Evolutionary conservation across 2,329 filamentous ascomycete species (phyloP), one percentile per base, ranked within the genome.

Genomic region (Neopestalotiopsis sp.): DNA sequence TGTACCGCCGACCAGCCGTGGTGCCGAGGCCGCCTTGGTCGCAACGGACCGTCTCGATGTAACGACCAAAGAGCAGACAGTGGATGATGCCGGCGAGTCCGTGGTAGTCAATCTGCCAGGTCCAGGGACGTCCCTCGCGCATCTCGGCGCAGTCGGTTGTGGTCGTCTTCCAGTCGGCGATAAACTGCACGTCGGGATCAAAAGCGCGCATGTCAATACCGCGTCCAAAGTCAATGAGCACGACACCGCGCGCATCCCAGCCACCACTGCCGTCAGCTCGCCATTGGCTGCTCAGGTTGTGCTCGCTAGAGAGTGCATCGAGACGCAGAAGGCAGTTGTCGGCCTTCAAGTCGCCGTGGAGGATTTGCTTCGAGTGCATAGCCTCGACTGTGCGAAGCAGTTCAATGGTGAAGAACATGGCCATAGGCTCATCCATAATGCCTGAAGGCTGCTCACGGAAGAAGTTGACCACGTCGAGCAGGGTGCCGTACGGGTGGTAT

Each of bases 31-130:
- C 86, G 17, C 86, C 87, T 34, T 83, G 79, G 74, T 87, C 84
- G 74, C 82, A 86, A 45, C 87, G 86, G 66, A 87, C 82, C 0
- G 94, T 97, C 78, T 97, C 94, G 75, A 99, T 96, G 81, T 98
- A 98, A 77, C 93, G 94, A 10, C 96, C 95, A 78, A 98, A 99
- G 3, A 99, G 88, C 74, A 99, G 88, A 58, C 90, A 92, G 81
- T 99, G 94, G 4, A 98, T 85, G 30, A 94, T 93, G 4, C 94
- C 94, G 0, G 96, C 96, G 0, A 98, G 87, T 13, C 96, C 96
- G 79, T 97, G 94, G 76, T 98, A 97, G 83, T 99, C 96, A 73
- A 98, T 94, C 79, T 99, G 96, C 84, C 94, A 98, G 1, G 95
- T 98, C 96, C 96, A 99, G 0, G 95, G 94, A 1, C 95, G 88